Evolutionary conservation across 2,329 filamentous ascomycete genomes (phyloP), one percentile per base, ranked within the genome.

Genomic region (Amauroascus niger): DNA sequence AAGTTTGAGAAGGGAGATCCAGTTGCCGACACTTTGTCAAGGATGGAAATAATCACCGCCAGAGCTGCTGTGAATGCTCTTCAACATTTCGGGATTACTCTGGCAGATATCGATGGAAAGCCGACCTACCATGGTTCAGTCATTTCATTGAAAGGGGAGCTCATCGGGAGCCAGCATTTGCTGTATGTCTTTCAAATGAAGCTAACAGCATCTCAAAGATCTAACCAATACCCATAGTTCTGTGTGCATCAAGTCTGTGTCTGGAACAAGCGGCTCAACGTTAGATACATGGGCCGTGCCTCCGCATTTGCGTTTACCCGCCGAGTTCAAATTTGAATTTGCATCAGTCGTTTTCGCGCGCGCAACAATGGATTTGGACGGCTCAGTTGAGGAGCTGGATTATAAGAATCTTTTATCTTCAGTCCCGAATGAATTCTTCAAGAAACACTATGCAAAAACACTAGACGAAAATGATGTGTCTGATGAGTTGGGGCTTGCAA

Each of bases 211-310:
- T 44, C 22, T 26, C 40, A 44, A 44, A 7, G 40, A 11, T 26
- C 40, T 44, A 44, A 44, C 40, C 18, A 44, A 26, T 44, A 44
- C 24, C 6, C 40, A 44, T 44, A 44, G 22, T 44, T 44, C 40
- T n/a, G 40, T 44, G 40, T 44, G 18, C 18, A 28, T 44, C 7
- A 26, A 6, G 26, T 44, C 40, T 28, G 40, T 44, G 20, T 44
- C 40, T 6, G 40, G 18, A 44, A 44, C 40, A n/a, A 44, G 14
- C 13, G 40, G 22, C 40, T 44, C 40, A 44, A 28, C 22, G 26
- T 44, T 13, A 6, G n/a, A 20, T 44, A 44, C 40, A 26, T 44
- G 40, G 40, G 26, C 8, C 13, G 40, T 26, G 22, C 40, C 40
- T 44, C 40, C 40, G 40, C 18, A 13, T 13, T 24, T n/a, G 22